Evolutionary conservation across 768 basidiomycete genomes (phyloP).

Genomic region (Baorangia bicolor): DNA sequence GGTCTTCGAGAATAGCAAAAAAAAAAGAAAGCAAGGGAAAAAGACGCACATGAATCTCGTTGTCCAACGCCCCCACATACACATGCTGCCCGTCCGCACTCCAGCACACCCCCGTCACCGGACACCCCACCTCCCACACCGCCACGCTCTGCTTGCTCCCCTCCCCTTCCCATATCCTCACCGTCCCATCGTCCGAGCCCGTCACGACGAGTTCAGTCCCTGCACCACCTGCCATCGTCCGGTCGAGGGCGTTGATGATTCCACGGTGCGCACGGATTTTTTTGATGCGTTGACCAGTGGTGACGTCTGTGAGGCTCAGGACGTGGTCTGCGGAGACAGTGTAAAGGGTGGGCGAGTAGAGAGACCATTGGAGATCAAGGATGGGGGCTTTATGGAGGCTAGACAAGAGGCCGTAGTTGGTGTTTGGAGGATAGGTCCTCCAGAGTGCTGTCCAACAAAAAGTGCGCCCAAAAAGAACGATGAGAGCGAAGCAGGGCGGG

Average conservation of each 20-base stretch:
- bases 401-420: conserved; percentile 85
- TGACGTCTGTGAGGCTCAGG: conserved; percentile 71
- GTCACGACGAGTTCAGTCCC: conserved; percentile 85
- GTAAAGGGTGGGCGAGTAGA: conserved; percentile 69
- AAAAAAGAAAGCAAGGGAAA: not conserved
- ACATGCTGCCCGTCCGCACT: conserved; percentile 86
- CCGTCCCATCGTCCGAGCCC: conserved; percentile 89
- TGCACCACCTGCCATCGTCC: conserved; percentile 80
- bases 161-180: conserved; percentile 91
- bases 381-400: conserved; percentile 88
- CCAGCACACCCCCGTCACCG: conserved; percentile 92
- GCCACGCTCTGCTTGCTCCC: conserved; percentile 70
- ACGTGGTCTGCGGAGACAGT: conserved; percentile 91
- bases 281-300: conserved; percentile 77
- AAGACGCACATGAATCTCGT: conserved; percentile 85
- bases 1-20: too few species aligned
- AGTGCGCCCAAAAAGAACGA: not conserved
- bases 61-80: conserved; percentile 92
- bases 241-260: conserved; percentile 86
- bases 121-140: conserved; percentile 82
- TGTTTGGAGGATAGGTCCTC: conserved; percentile 90
- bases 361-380: conserved; percentile 89
- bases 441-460: conserved; percentile 61
- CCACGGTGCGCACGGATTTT: conserved; percentile 88
- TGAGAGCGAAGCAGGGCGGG: not conserved